Base-by-base conservation (phyloP, 2,329 filamentous ascomycete species). In the Xylaria sp. region DNA sequence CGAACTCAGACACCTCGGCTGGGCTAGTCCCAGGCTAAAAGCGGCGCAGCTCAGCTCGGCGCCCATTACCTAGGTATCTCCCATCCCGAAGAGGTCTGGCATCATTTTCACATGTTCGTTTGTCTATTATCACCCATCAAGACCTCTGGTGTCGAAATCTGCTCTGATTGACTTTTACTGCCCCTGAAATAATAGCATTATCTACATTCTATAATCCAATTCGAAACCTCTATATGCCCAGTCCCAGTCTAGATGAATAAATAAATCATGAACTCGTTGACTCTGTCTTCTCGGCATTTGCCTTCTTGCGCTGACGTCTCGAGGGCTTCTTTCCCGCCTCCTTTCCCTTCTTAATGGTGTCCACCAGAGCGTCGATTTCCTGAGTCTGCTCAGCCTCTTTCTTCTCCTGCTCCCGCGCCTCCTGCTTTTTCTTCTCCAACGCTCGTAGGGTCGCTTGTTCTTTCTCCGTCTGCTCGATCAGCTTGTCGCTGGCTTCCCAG, bases 401-500 rank as follows among this genome's bases (percentile, higher is more conserved):
- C 67, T 76, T 75, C 66, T 76, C 75, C 67, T 79, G 57, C 7
- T 78, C 74, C 25, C 73, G 70, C 0, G 77, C 78, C 9, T 83
- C 83, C 6, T 80, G 79, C 58, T 58, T 66, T 3, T 87, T 82
- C 72, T 78, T 87, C 67, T 71, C 82, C 33, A 71, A 68, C 5
- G 78, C 77, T 4, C 72, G 87, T 2, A 77, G 25, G 1, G 75
- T 73, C 9, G 94, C 94, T 28, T 91, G 88, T 78, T 91, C 89
- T 82, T 93, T 97, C 81, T 98, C 94, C 15, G 91, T 88, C 74
- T 87, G 87, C 79, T 97, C 91, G 65, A 98, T 91, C 71, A 97
- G 88, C 77, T 89, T 89, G 76, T 97, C 94, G 77, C 92, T 97
- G 67, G 92, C 90, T 78, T 97, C 89, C 95, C 95, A 99, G 18